Conservation (phyloP, 768 basidiomycete genomes). For the Kwoniella sp. region DNA sequence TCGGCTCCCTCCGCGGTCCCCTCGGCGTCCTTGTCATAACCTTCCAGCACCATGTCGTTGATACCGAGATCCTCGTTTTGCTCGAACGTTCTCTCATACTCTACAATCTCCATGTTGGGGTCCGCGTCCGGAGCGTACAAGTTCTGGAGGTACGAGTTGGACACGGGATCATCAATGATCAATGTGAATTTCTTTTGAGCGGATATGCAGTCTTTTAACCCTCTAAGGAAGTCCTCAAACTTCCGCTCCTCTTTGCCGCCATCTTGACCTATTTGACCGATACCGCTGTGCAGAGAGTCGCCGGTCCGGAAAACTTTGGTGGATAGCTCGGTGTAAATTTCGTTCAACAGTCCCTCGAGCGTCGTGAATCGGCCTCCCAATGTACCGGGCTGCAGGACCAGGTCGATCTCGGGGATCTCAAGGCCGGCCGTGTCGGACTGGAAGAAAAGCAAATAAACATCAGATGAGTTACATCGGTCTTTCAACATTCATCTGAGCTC, state of each 20-base stretch:
- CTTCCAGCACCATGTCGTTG: constrained; percentile 57
- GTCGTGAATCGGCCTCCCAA: constrained; percentile 98
- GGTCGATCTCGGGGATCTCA: constrained; percentile 89
- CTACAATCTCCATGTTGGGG: constrained; percentile 82
- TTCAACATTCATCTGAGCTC: constrained; percentile 23
- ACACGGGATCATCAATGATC: constrained; percentile 91
- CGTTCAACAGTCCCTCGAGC: constrained; percentile 88
- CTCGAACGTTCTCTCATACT: constrained; percentile 79
- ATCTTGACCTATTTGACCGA: constrained; percentile 52
- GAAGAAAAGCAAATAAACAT: neutral
- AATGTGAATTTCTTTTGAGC: constrained; percentile 82
- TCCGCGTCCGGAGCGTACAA: constrained; percentile 96
- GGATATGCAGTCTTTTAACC: constrained; percentile 65
- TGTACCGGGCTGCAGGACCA: constrained; percentile 86
- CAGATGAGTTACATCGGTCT: neutral
- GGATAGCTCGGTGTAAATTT: constrained; percentile 91
- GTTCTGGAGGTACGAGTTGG: constrained; percentile 94
- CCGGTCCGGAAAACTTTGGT: constrained; percentile 80
- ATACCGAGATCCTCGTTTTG: constrained; percentile 95
- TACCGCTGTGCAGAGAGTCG: constrained; percentile 38
- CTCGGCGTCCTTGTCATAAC: constrained; percentile 49
- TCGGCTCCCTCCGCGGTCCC: constrained; percentile 17
- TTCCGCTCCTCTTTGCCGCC: constrained; percentile 59
- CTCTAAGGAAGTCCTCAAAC: constrained; percentile 75
- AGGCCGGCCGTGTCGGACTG: constrained; percentile 93